Evolutionary conservation across 2,329 filamentous ascomycete genomes (phyloP), one percentile per base, ranked within the genome.

Genomic region (Parafenestella ontariensis): DNA sequence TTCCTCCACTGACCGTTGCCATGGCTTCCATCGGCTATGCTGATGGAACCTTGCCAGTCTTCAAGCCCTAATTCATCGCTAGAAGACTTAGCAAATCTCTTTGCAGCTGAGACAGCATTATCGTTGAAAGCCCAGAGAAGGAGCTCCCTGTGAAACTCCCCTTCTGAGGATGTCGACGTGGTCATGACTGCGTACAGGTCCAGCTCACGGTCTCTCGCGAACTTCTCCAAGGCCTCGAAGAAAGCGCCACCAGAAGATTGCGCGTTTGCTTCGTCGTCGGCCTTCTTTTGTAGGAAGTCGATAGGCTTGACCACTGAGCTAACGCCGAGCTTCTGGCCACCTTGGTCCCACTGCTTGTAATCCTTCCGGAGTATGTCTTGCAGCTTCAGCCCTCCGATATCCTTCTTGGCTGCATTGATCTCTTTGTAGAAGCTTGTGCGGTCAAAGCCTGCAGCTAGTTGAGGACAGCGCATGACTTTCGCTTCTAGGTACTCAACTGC

Each of bases 301-400:
- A 93, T 74, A n/a, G 82, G 76, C 61, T 86, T 86, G 3, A 89
- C 85, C 2, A 88, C 80, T 37, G 85, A 85, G 64, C 85, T 85
- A 49, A 91, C 85, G n/a, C 90, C 90, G 4, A 94, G 80, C 17
- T 77, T 80, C 33, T 86, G 69, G 0, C 63, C 73, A 46, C 74
- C 77, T 10, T 78, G 77, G 10, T 77, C 77, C 90, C 90, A 95
- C 69, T 90, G 83, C 77, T 96, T 96, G 77, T 93, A 96, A 76
- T 96, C 91, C 73, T 94, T 94, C 59, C 89, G 82, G 47, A 94
- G 75, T 34, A 93, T 83, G 63, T 93, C 90, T 20, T 82, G 77
- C 61, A 92, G 74, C 33, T 76, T 78, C 41, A 95, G 76, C 0
- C 70, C 63, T 2, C 82, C 84, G 46, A 95, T 81, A 61, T 92